phyloP scores from a whole-genome alignment of 2,329 filamentous ascomycete species.

The Neonectria magnoliae region DNA sequence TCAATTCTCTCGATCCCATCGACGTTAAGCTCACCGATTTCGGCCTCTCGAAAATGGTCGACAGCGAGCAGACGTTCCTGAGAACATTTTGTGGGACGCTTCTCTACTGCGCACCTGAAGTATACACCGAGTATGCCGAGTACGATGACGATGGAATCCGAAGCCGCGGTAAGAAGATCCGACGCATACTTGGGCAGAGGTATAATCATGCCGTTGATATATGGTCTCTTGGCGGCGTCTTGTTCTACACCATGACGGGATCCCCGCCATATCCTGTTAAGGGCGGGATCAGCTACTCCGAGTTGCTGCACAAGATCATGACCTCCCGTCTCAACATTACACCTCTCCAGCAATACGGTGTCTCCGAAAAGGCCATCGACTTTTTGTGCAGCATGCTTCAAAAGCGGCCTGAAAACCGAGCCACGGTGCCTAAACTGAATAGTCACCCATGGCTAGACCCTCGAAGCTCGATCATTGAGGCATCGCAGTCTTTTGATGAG shows the following conservation, averaged over 20 bases:
- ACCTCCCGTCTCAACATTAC: conserved; percentile 73
- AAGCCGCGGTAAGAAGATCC: conserved; percentile 69
- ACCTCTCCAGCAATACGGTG: conserved; percentile 65
- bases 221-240: conserved; percentile 93
- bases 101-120: conserved; percentile 95
- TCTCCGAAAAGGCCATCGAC: conserved; percentile 76
- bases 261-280: conserved; percentile 84
- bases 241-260: conserved; percentile 86
- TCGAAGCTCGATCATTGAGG: conserved; percentile 41
- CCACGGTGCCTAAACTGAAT: conserved; percentile 76
- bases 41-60: conserved; percentile 92
- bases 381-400: conserved; percentile 84
- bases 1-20: conserved; percentile 77
- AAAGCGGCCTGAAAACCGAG: conserved; percentile 79
- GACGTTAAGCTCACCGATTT: conserved; percentile 95
- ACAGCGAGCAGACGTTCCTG: conserved; percentile 89
- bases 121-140: conserved; percentile 79
- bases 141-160: conserved; percentile 77
- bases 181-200: conserved; percentile 67
- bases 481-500: conserved; percentile 67
- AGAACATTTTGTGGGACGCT: conserved; percentile 97
- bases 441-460: conserved; percentile 77
- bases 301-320: conserved; percentile 89
- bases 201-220: conserved; percentile 95
- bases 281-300: conserved; percentile 78